phyloP scores from a whole-genome alignment of 2,329 filamentous ascomycete species.

The Colletotrichum liaoningense region DNA sequence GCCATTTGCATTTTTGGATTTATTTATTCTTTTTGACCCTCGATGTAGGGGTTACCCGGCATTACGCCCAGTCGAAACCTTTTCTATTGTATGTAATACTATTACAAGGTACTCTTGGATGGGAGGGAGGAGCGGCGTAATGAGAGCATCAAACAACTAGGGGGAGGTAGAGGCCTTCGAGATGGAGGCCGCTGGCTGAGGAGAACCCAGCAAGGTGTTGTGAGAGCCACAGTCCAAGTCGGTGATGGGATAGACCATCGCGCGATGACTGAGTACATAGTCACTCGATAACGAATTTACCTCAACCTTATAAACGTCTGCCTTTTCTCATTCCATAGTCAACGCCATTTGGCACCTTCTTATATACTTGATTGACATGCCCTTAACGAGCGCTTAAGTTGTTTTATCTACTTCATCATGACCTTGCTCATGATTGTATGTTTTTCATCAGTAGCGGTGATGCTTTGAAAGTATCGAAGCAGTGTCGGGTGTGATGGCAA shows the following conservation, averaged over 20 bases:
- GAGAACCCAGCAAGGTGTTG: background rate
- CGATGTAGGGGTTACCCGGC: background rate
- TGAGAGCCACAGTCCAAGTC: background rate
- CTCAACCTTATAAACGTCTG: background rate
- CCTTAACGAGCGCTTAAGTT: background rate
- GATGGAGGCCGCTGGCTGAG: background rate
- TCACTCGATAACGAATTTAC: background rate
- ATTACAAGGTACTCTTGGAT: slow-evolving; percentile 16
- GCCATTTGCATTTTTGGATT: slow-evolving; percentile 6
- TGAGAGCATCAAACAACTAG: background rate
- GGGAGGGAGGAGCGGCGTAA: background rate
- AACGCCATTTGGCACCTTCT: background rate
- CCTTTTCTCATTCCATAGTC: background rate
- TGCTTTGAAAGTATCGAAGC: background rate
- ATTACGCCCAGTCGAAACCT: slow-evolving; percentile 1
- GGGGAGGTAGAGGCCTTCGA: background rate
- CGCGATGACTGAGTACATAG: background rate
- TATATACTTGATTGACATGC: background rate
- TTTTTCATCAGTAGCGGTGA: background rate
- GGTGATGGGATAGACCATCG: background rate
- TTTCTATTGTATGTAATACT: slow-evolving; percentile 24
- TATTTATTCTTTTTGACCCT: background rate
- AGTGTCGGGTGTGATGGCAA: background rate
- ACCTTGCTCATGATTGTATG: background rate
- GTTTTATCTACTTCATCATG: background rate